Percentiles rank a stretch among this genome's conserved stretches.
Conservation (phyloP, 1,139 yeast genomes). For the Yamadazyma blattariae region DNA sequence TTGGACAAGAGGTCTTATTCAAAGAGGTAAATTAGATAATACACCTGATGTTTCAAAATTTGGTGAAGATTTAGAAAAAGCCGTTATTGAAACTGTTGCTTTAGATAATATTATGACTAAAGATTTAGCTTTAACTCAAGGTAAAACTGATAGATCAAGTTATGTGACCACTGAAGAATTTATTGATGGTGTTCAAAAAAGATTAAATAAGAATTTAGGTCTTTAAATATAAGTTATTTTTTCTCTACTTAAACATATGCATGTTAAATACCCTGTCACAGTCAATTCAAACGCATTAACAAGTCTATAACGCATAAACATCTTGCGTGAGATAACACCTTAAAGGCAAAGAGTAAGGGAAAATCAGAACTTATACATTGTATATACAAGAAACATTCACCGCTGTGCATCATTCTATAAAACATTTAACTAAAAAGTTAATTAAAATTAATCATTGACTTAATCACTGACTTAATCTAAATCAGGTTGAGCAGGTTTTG, state of each 20-base stretch:
- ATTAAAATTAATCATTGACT: no score
- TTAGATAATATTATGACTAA: slow-evolving; percentile 90
- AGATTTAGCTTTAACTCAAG: slow-evolving; percentile 86
- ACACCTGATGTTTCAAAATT: slow-evolving; percentile 83
- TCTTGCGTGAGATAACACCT: no score
- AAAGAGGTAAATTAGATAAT: slow-evolving; percentile 84
- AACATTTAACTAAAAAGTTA: neutral
- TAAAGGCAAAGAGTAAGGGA: no score
- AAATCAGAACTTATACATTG: slow-evolving; percentile 3
- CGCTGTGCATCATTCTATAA: slow-evolving; percentile 3
- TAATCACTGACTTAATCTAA: slow-evolving; percentile 26
- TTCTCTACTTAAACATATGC: no score
- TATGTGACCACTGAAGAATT: slow-evolving; percentile 92
- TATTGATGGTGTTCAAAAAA: slow-evolving; percentile 65
- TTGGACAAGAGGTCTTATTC: slow-evolving; percentile 90
- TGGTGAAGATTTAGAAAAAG: slow-evolving; percentile 74
- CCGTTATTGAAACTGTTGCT: slow-evolving; percentile 87
- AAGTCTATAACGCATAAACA: no score
- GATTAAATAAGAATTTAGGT: slow-evolving; percentile 20
- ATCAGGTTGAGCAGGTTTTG: slow-evolving; percentile 30
- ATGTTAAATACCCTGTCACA: no score
- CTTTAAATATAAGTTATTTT: no score
- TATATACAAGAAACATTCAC: slow-evolving; percentile 6
- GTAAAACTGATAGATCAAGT: slow-evolving; percentile 73
- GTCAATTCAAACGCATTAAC: no score